Evolutionary conservation across 257 asterid species (phyloP).

Genomic region (Sherardia arvensis): DNA sequence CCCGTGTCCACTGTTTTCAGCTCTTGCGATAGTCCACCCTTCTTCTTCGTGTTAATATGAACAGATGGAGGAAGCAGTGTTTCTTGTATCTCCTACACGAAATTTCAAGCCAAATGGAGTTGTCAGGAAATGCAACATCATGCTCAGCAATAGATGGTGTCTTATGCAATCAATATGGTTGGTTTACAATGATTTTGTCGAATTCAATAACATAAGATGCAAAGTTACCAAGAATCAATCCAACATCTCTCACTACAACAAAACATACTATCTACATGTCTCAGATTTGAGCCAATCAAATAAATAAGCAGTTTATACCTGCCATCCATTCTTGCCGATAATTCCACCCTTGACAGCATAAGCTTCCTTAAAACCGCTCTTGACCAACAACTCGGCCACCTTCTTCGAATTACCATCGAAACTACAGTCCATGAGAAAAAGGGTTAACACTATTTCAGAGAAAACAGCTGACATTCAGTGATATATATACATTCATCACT

Average conservation of each 20-base stretch:
- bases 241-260: neutral
- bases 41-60: slow-evolving; percentile 55
- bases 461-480: neutral
- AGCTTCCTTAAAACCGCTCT: slow-evolving; percentile 83
- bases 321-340: slow-evolving; percentile 89
- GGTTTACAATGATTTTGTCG: neutral
- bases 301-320: slow-evolving; percentile 25
- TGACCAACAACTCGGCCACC: slow-evolving; percentile 82
- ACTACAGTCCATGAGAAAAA: slow-evolving; percentile 70
- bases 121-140: slow-evolving; percentile 6
- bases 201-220: neutral
- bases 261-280: too few relatives aligned
- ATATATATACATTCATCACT: too few relatives aligned
- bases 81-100: slow-evolving; percentile 83
- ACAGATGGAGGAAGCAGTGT: slow-evolving; percentile 73
- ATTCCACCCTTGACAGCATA: slow-evolving; percentile 87
- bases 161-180: neutral
- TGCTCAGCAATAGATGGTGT: neutral
- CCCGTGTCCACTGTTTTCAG: slow-evolving; percentile 25
- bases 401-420: slow-evolving; percentile 83
- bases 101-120: neutral
- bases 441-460: neutral
- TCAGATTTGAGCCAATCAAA: neutral
- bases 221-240: neutral
- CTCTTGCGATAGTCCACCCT: slow-evolving; percentile 23